A percentile compares a stretch with the other conserved stretches of the same genome.
phyloP scores from a whole-genome alignment of 306 rosid species.

The Rosa multiflora region DNA sequence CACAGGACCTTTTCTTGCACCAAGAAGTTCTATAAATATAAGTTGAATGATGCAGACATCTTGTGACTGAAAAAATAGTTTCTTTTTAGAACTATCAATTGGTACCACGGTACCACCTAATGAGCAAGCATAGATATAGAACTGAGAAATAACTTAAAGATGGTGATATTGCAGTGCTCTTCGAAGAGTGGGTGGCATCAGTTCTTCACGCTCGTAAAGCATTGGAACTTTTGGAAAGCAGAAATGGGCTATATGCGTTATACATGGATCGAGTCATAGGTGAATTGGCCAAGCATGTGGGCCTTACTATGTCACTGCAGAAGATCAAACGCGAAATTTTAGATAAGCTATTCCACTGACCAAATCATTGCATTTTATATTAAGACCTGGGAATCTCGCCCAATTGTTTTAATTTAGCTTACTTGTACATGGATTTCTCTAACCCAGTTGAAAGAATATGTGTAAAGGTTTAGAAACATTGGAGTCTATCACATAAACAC shows the following conservation, averaged over 20 bases:
- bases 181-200: no score
- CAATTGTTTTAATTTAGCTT: not conserved
- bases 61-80: slow-evolving; percentile 13
- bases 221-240: no score
- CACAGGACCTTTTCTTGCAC: not conserved
- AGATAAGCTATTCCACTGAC: slow-evolving; percentile 45
- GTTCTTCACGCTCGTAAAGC: no score
- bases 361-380: slow-evolving; percentile 1
- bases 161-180: no score
- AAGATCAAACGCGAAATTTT: slow-evolving; percentile 58
- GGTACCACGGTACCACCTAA: not conserved
- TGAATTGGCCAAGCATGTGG: slow-evolving; percentile 58
- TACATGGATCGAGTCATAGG: no score
- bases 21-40: not conserved
- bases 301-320: slow-evolving; percentile 44
- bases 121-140: slow-evolving; percentile 20
- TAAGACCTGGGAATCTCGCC: slow-evolving; percentile 2
- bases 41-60: not conserved
- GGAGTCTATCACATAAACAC: not conserved
- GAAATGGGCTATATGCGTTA: no score
- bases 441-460: not conserved
- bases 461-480: not conserved
- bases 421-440: not conserved
- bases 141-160: no score
- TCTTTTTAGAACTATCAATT: no score